phyloP scores from a whole-genome alignment of 2,329 filamentous ascomycete genomes.

The Beauveria caledonica region DNA sequence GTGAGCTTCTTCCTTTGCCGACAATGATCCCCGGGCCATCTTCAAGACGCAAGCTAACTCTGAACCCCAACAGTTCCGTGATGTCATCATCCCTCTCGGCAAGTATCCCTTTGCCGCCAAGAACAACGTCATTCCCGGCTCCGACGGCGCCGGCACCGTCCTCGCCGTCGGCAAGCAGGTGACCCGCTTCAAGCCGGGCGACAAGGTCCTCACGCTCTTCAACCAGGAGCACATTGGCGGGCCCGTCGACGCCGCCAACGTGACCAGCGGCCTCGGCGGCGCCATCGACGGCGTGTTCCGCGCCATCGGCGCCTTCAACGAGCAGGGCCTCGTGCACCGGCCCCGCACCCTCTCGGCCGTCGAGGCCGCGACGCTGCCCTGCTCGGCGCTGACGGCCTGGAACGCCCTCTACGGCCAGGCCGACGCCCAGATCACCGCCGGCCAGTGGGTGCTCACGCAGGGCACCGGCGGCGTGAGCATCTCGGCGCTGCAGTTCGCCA shows the following conservation, averaged over 20 bases:
- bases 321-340: constrained; percentile 57
- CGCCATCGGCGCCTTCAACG: constrained; percentile 58
- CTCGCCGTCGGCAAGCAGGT: constrained; percentile 42
- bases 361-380: constrained; percentile 50
- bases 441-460: constrained; percentile 55
- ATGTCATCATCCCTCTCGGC: constrained; percentile 42
- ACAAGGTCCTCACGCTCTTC: constrained; percentile 54
- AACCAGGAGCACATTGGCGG: constrained; percentile 45
- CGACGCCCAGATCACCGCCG: constrained; percentile 39
- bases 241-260: constrained; percentile 24
- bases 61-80: constrained; percentile 33
- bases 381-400: constrained; percentile 57
- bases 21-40: no score
- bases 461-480: constrained; percentile 64
- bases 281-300: constrained; percentile 59
- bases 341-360: constrained; percentile 46
- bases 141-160: constrained; percentile 47
- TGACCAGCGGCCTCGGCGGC: constrained; percentile 56
- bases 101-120: constrained; percentile 36
- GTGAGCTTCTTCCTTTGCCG: constrained; percentile 15
- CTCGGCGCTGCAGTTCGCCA: constrained; percentile 54
- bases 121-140: constrained; percentile 39
- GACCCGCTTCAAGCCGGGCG: constrained; percentile 40
- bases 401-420: constrained; percentile 54
- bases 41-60: neutral